These are phyloP conservation scores for Thelonectria blattea DNA, from an alignment of 2,329 filamentous ascomycete species.

Conservation along the genomic window DNA sequence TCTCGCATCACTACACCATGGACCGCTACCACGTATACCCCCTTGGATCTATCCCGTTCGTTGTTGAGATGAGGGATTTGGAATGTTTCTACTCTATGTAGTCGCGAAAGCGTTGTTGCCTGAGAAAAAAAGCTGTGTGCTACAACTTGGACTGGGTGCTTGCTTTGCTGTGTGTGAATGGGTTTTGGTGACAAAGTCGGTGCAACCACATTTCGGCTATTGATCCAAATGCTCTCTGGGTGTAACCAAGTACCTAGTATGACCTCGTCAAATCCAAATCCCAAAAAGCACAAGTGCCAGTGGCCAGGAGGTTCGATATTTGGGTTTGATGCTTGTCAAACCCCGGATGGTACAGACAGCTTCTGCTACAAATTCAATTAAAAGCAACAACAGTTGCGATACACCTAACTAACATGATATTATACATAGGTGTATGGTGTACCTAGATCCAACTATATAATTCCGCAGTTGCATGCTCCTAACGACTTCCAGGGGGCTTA, in stretches of 20 bases:
- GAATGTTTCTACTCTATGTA: slow-evolving; percentile 21
- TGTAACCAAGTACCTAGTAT: no score
- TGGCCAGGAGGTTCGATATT: no score
- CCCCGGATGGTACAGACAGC: no score
- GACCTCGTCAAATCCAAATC: no score
- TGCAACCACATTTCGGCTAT: background rate
- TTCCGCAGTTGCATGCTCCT: background rate
- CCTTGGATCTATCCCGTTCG: background rate
- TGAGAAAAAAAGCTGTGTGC: slow-evolving; percentile 11
- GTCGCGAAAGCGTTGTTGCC: slow-evolving; percentile 19
- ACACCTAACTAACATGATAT: background rate
- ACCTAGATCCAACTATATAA: background rate
- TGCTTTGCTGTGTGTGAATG: background rate
- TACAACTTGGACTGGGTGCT: slow-evolving; percentile 1
- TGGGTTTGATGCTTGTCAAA: background rate
- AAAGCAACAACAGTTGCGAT: background rate
- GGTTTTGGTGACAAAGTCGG: background rate
- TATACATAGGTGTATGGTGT: background rate
- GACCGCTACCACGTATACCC: slow-evolving; percentile 7
- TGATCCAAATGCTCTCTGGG: background rate
- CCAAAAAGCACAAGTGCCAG: no score
- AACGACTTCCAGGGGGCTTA: background rate
- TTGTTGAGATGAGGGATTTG: slow-evolving; percentile 11
- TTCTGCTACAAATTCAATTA: background rate
- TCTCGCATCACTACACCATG: background rate